Evolutionary conservation across 306 rosid genomes (phyloP), one percentile per base, ranked within the genome.

Genomic region (Quercus gilva): DNA sequence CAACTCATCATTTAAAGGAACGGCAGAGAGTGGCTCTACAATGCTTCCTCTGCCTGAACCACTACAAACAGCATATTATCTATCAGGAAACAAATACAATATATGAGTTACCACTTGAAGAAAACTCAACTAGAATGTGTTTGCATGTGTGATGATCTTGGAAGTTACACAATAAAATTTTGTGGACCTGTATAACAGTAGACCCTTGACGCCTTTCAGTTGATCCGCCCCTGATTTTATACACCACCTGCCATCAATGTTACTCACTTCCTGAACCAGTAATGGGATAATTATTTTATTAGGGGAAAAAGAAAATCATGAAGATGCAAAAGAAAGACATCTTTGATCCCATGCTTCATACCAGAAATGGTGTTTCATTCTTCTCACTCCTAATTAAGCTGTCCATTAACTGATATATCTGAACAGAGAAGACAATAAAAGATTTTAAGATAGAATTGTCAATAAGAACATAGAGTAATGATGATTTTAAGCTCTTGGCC

Each of bases 191-290:
- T 95, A 87, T 81, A 95, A 74, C 79, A 91, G 73, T 28, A 95
- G 94, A 85, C 95, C 98, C 84, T 89, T 85, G 56, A 90, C 81
- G 80, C 82, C 84, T 71, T 91, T 85, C 82, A 81, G 83, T 73
- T 85, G 91, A 72, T 85, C 86, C 69, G 86, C 85, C 80, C 82
- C 86, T 56, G 89, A 88, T 82, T 84, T 91, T 81, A 92, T 74
- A 79, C 97, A 91, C 99, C 97, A 95, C 90, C 99, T 91, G 77
- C 99, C 99, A 84, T 91, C 92, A 75, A 92, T 59, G 21, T 85
- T 88, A 76, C 88, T 87, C 85, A 88, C 89, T 90, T 90, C 97
- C 99, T 95, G 92, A 68, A 74, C 73, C 76, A 90, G 78, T 75
- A 79, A 71, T 74, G 69, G 67, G 51, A 75, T 29, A 69, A 64